Base-by-base conservation (phyloP, 345 rosid species). In the Microcos paniculata region DNA sequence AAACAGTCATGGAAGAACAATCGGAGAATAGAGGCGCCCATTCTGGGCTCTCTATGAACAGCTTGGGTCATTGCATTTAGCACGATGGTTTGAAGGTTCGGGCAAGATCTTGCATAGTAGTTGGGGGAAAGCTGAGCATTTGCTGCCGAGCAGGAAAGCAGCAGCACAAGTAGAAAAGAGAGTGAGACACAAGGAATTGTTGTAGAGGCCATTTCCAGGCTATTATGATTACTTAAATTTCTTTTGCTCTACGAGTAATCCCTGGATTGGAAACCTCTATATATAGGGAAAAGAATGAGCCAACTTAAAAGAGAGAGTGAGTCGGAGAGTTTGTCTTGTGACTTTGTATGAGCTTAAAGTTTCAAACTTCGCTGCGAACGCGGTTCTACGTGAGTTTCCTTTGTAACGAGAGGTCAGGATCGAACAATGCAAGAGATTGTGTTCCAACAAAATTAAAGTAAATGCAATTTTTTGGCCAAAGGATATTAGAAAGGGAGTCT, bases 1-100 rank as follows among this genome's bases (percentile, higher is more conserved):
- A 87, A 84, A 79, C 89, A 87, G 68, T 87, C 89, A 13, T 87
- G 89, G 79, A 87, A 84, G 84, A 82, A 87, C 84, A 84, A 24
- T 52, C 89, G 89, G 64, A 87, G 87, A 72, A 87, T 79, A 1
- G 82, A 82, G 63, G 90, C 90, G 5, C 59, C 87, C 4, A 82
- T 65, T 19, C 89, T 78, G 14, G 76, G 4, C 48, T 86, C 81
- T 68, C 79, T 64, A 7, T 28, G 61, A 18, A 82, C 83, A 10
- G 89, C 83, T 56, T 31, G 61, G 3, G 12, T 43, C 86, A 79
- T 80, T 28, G 61, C 83, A 51, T 70, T 45, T 0, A 77, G 81
- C 10, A 84, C 87, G 0, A 84, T 77, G 62, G 77, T 26, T 24
- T 46, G 79, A 9, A 86, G 75, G 33, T 75, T 80, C 26, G 78